Conservation (phyloP, 352 stramenopile genomes). For the Phytophthora colocasiae region DNA sequence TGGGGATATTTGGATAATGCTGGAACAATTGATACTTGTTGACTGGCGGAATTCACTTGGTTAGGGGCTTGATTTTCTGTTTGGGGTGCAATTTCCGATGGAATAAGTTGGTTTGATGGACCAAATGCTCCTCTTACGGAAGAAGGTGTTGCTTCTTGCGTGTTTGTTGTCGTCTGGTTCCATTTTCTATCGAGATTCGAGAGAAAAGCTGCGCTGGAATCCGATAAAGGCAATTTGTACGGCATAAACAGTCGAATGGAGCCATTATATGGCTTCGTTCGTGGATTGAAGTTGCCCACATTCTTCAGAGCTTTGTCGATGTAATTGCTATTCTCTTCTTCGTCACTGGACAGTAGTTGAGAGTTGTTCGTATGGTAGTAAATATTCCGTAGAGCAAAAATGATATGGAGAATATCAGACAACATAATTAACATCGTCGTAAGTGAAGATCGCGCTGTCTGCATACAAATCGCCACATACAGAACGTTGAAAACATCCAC, state of each 20-base stretch:
- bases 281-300: conserved; percentile 6
- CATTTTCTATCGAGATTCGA: neutral
- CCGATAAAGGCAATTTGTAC: conserved; percentile 16
- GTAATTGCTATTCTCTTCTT: neutral
- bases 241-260: conserved; percentile 17
- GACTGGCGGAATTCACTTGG: too few species aligned
- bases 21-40: too few species aligned
- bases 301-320: conserved; percentile 1
- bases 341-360: neutral
- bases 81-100: too few species aligned
- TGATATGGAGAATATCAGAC: conserved; percentile 15
- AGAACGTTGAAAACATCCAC: conserved; percentile 49
- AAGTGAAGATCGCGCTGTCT: conserved; percentile 29
- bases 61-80: too few species aligned
- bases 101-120: conserved; percentile 6
- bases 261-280: conserved; percentile 8
- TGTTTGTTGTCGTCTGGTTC: neutral
- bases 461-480: conserved; percentile 45
- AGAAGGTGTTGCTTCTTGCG: neutral
- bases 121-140: neutral
- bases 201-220: conserved; percentile 2
- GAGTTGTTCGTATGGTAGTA: conserved; percentile 12
- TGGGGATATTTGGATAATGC: neutral
- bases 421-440: conserved; percentile 25
- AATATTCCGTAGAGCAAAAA: conserved; percentile 19